These are phyloP conservation scores for Recurvomyces mirabilis DNA, from an alignment of 495 filamentous ascomycete species.

Conservation along the genomic window DNA sequence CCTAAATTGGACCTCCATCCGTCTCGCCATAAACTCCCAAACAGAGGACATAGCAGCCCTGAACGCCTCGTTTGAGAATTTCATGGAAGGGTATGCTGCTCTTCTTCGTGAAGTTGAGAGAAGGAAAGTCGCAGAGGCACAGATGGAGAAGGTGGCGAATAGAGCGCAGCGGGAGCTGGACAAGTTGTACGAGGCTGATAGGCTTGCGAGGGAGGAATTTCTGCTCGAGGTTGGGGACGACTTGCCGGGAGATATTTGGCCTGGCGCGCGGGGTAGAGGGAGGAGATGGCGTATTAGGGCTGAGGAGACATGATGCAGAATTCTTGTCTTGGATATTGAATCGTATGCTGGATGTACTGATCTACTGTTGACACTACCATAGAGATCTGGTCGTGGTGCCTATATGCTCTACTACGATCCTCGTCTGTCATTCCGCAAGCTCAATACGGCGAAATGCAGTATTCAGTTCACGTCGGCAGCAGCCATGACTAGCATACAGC, in stretches of 20 bases:
- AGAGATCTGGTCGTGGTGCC: too few relatives aligned
- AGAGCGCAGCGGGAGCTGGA: constrained; percentile 67
- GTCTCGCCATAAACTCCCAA: constrained; percentile 51
- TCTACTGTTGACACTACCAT: too few relatives aligned
- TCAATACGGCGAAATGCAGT: too few relatives aligned
- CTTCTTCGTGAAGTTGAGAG: constrained; percentile 73
- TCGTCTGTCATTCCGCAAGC: too few relatives aligned
- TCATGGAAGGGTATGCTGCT: constrained; percentile 70
- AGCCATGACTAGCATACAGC: too few relatives aligned
- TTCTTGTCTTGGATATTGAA: too few relatives aligned
- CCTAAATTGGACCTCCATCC: constrained; percentile 63
- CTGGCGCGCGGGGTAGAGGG: constrained; percentile 51
- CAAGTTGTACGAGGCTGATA: constrained; percentile 61
- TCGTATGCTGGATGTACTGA: too few relatives aligned
- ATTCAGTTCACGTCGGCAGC: too few relatives aligned
- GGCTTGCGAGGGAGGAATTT: constrained; percentile 65
- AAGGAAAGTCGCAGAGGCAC: constrained; percentile 55
- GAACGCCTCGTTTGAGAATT: constrained; percentile 68
- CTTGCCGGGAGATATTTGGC: constrained; percentile 84
- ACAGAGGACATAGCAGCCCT: constrained; percentile 64
- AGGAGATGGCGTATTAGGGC: constrained; percentile 44
- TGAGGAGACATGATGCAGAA: too few relatives aligned
- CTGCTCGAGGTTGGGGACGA: constrained; percentile 72
- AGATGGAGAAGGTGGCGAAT: constrained; percentile 59
- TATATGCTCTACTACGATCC: too few relatives aligned